A percentile compares a stretch with the other conserved stretches of the same genome.
phyloP scores from a whole-genome alignment of 192 early-diverging fungal genomes.

The Podila minutissima region DNA sequence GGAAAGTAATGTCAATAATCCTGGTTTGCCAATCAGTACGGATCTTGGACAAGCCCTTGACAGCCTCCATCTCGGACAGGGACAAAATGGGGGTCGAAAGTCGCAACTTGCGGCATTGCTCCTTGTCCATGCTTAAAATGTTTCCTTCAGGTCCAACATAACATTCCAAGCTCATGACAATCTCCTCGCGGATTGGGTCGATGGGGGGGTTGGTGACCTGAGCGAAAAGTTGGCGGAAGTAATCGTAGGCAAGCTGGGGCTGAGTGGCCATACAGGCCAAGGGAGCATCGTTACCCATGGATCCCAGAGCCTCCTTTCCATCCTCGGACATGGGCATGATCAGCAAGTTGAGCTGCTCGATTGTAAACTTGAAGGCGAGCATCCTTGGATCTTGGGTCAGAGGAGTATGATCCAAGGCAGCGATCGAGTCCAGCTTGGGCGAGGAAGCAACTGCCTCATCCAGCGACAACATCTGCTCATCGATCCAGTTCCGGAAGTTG shows the following conservation, averaged over 20 bases:
- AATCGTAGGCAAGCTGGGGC: constrained; percentile 94
- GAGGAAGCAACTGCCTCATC: constrained; percentile 60
- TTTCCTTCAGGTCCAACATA: constrained; percentile 96
- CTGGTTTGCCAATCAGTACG: constrained; percentile 81
- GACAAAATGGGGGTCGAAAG: constrained; percentile 91
- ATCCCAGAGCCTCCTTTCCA: constrained; percentile 97
- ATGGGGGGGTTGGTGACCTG: constrained; percentile 99
- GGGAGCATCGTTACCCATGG: constrained; percentile 98
- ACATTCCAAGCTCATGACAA: constrained; percentile 97
- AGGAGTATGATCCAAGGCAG: constrained; percentile 64
- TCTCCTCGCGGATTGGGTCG: constrained; percentile 98
- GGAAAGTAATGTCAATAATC: constrained; percentile 90
- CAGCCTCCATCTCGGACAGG: constrained; percentile 80
- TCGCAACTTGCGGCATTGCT: constrained; percentile 81
- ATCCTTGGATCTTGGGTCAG: constrained; percentile 82
- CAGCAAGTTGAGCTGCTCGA: constrained; percentile 94
- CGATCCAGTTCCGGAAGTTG: constrained; percentile 89
- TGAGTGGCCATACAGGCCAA: constrained; percentile 91
- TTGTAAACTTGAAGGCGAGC: constrained; percentile 88
- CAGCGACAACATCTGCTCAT: constrained; percentile 82
- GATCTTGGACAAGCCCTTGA: constrained; percentile 73
- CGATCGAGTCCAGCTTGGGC: constrained; percentile 37
- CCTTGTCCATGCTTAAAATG: constrained; percentile 83
- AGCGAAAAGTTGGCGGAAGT: constrained; percentile 97
- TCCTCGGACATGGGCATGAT: constrained; percentile 85